A percentile compares a stretch with the other conserved stretches of the same genome.
phyloP scores from a whole-genome alignment of 805 yeast genomes.

The Brettanomyces bruxellensis region DNA sequence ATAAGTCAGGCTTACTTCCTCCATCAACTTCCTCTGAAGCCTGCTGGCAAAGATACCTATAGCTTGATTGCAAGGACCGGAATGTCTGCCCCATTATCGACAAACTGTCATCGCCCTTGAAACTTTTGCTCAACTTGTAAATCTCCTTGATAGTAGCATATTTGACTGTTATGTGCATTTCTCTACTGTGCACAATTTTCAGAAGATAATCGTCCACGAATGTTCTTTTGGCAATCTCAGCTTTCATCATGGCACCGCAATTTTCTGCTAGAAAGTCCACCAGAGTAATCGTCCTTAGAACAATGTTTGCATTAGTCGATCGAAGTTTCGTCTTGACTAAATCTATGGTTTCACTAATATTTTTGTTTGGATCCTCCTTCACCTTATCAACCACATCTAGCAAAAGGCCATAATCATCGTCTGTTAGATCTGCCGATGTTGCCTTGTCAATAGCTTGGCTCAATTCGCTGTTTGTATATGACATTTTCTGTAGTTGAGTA shows the following conservation, averaged over 20 bases:
- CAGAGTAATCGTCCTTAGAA: conserved; percentile 47
- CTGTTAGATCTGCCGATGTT: conserved; percentile 51
- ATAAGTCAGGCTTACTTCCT: conserved; percentile 3
- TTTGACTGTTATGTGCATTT: conserved; percentile 62
- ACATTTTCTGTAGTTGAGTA: too few species aligned
- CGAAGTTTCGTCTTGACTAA: conserved; percentile 39
- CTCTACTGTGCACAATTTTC: conserved; percentile 41
- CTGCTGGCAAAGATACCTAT: conserved; percentile 28
- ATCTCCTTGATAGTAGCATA: conserved; percentile 56
- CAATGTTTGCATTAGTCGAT: conserved; percentile 54
- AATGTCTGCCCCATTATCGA: conserved; percentile 59
- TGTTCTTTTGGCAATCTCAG: conserved; percentile 47
- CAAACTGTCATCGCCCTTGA: conserved; percentile 68
- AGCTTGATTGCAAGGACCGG: conserved; percentile 34
- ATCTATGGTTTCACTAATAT: conserved; percentile 36
- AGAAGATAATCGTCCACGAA: conserved; percentile 39
- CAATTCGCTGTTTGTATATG: too few species aligned
- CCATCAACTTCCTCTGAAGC: conserved; percentile 22
- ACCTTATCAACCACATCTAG: conserved; percentile 62
- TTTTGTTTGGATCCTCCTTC: conserved; percentile 50
- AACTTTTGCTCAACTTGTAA: conserved; percentile 54
- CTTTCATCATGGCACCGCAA: conserved; percentile 64
- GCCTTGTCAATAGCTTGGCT: conserved; percentile 33
- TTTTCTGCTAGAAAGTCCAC: conserved; percentile 62
- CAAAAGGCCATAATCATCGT: conserved; percentile 62